Evolutionary conservation across 192 early-diverging fungal species (phyloP).

Genomic region (Mortierella alpina): DNA sequence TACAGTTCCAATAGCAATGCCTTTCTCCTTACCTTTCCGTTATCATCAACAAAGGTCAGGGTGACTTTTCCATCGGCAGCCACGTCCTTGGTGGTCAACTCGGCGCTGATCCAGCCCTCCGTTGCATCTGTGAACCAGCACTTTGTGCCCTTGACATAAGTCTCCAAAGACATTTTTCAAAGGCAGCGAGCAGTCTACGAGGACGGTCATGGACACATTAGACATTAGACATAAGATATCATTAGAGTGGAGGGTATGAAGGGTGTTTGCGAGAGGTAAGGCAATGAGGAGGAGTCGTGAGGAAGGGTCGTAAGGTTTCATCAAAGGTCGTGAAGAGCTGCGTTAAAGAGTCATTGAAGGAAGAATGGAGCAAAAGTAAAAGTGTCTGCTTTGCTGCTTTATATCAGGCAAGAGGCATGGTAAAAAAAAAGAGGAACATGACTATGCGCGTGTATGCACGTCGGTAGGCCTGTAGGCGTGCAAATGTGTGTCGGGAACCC

Average conservation of each 20-base stretch:
- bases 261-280: too few species aligned
- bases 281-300: too few species aligned
- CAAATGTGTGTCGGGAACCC: not conserved
- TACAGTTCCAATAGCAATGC: not conserved
- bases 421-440: not conserved
- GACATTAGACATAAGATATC: not conserved
- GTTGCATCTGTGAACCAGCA: slow-evolving; percentile 93
- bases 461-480: too few species aligned
- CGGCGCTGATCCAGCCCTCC: slow-evolving; percentile 87
- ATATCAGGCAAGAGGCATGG: not conserved
- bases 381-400: not conserved
- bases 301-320: slow-evolving; percentile 14
- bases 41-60: slow-evolving; percentile 71
- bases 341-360: not conserved
- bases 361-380: not conserved
- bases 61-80: slow-evolving; percentile 67
- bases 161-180: slow-evolving; percentile 62
- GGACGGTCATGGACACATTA: slow-evolving; percentile 3
- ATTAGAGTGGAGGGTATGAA: too few species aligned
- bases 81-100: slow-evolving; percentile 65
- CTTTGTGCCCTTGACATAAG: slow-evolving; percentile 76
- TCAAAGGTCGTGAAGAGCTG: not conserved
- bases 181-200: slow-evolving; percentile 5
- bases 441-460: too few species aligned
- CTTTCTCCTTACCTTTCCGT: slow-evolving; percentile 59